Conservation (phyloP, 495 filamentous ascomycete species). For the Letharia columbiana region DNA sequence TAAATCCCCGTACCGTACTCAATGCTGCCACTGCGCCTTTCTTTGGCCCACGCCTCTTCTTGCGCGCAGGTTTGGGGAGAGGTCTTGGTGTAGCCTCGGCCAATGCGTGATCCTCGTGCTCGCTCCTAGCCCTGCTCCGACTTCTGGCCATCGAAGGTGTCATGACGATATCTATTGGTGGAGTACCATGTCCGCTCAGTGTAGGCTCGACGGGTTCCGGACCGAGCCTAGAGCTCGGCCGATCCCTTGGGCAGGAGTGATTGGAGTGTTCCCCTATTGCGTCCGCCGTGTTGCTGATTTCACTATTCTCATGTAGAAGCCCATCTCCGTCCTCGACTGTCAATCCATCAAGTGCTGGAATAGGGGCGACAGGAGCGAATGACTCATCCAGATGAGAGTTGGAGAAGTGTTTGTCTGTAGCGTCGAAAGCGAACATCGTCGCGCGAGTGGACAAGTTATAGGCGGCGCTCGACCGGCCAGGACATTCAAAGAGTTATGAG, state of each 20-base stretch:
- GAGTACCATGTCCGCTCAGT: conserved; percentile 28
- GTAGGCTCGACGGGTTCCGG: conserved; percentile 4
- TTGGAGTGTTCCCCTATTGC: background rate
- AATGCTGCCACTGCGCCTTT: conserved; percentile 48
- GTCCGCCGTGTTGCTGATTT: background rate
- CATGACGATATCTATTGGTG: conserved; percentile 25
- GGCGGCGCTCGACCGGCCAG: background rate
- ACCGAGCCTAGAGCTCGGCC: background rate
- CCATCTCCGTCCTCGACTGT: background rate
- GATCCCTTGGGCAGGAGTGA: background rate
- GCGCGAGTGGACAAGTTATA: background rate
- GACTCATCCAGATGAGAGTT: background rate
- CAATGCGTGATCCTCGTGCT: conserved; percentile 14
- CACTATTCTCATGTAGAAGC: background rate
- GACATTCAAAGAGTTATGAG: background rate
- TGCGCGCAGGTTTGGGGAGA: conserved; percentile 22
- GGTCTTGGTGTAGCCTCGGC: conserved; percentile 10
- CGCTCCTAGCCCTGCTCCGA: conserved; percentile 10
- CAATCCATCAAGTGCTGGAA: background rate
- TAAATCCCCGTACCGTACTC: conserved; percentile 72
- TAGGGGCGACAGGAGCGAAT: background rate
- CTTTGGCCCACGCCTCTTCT: conserved; percentile 48
- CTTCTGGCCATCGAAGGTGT: conserved; percentile 12
- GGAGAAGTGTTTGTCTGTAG: conserved; percentile 14
- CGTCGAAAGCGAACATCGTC: conserved; percentile 19